Conservation (phyloP, 257 asterid species). For the Fraxinus cuspidata region DNA sequence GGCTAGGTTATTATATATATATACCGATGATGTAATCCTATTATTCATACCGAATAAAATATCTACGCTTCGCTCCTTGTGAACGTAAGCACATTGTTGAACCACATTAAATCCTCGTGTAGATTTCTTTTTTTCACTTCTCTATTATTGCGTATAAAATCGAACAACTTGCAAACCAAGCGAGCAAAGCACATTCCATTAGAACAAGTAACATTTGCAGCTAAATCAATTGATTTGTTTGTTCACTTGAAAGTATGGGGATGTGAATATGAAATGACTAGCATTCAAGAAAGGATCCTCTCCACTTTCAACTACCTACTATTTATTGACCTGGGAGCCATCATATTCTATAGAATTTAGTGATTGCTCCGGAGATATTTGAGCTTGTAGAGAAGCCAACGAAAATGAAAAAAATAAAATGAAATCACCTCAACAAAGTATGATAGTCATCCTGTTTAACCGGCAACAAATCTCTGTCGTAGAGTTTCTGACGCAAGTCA, state of each 20-base stretch:
- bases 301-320: slow-evolving; percentile 15
- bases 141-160: no score
- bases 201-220: not conserved
- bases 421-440: slow-evolving; percentile 70
- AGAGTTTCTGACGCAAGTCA: slow-evolving; percentile 76
- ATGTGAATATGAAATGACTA: slow-evolving; percentile 2
- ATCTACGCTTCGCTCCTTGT: no score
- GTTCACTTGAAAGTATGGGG: slow-evolving; percentile 5
- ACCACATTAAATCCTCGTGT: no score
- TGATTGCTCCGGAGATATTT: not conserved
- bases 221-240: slow-evolving; percentile 1
- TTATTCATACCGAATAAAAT: no score
- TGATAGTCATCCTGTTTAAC: slow-evolving; percentile 84
- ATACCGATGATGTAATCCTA: no score
- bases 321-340: not conserved
- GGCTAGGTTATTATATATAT: no score
- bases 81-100: no score
- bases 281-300: not conserved
- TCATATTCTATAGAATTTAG: not conserved
- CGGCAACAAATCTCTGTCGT: slow-evolving; percentile 72
- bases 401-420: not conserved
- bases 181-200: not conserved
- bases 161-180: not conserved
- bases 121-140: no score
- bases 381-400: slow-evolving; percentile 11